Conservation (phyloP, 2,329 filamentous ascomycete species). For the Endoconidiophora polonica region DNA sequence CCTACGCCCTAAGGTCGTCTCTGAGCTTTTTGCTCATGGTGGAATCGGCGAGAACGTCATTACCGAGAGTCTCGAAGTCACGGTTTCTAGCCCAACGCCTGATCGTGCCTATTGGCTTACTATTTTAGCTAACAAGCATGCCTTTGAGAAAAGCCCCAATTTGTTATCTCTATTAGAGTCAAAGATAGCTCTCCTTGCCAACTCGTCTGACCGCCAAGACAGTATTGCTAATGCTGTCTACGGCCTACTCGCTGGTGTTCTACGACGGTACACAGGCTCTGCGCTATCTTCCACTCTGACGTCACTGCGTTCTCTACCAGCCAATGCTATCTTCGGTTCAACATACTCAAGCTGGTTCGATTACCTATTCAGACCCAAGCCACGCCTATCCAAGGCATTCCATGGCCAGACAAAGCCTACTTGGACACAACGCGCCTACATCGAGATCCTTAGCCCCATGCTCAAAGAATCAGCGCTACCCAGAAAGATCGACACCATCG, state of each 20-base stretch:
- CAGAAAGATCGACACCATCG: no score
- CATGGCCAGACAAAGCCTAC: slow-evolving; percentile 29
- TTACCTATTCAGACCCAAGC: slow-evolving; percentile 25
- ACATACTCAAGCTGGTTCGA: slow-evolving; percentile 27
- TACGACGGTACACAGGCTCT: slow-evolving; percentile 24
- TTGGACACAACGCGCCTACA: slow-evolving; percentile 33
- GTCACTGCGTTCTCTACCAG: slow-evolving; percentile 22
- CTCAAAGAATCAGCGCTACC: slow-evolving; percentile 26
- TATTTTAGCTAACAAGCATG: slow-evolving; percentile 29
- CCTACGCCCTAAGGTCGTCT: slow-evolving; percentile 21
- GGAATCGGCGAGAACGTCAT: slow-evolving; percentile 22
- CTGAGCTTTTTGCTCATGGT: slow-evolving; percentile 22
- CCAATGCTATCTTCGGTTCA: slow-evolving; percentile 20
- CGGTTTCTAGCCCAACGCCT: background rate
- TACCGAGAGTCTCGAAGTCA: slow-evolving; percentile 1
- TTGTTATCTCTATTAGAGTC: slow-evolving; percentile 15
- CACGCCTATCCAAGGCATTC: slow-evolving; percentile 24
- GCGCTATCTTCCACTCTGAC: slow-evolving; percentile 21
- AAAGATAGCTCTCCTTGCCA: background rate
- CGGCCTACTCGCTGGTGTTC: slow-evolving; percentile 19
- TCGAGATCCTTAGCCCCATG: slow-evolving; percentile 29
- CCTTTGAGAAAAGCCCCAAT: slow-evolving; percentile 19
- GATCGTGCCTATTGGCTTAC: slow-evolving; percentile 20
- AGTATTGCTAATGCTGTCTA: slow-evolving; percentile 16
- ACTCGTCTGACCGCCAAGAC: background rate